Base-by-base conservation (phyloP, 1,139 yeast species). In the Kodamaea plutei region DNA sequence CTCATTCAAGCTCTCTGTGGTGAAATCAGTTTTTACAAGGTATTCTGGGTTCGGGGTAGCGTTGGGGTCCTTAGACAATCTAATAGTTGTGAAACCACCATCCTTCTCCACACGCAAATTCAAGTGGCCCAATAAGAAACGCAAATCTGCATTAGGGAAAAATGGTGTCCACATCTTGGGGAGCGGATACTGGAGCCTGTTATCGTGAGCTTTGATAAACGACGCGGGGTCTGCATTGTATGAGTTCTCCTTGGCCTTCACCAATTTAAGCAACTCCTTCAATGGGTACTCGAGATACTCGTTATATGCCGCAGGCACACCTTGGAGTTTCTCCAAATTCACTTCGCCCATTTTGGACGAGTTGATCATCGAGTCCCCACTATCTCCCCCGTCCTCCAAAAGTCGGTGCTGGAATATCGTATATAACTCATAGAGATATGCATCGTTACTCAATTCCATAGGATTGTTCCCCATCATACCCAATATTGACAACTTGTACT, bases 101-200 rank as follows among this genome's bases (percentile, higher is more conserved):
- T 50, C 48, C 23, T 54, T 48, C 11, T 40, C 45, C 4, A 60
- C 48, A 8, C 44, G 39, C 30, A 65, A 40, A 20, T 54, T 52
- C 14, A 55, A 45, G 4, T 40, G 41, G 2, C 45, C 44, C 16
- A 48, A 50, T 28, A 61, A 44, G 20, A 45, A 44, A 13, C 40
- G 40, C 23, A 56, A 43, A 33, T 52, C 45, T 15, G 47, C 44
- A 15, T 42, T 48, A 2, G 61, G 53, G 6, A 61, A 50, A 12
- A 68, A 43, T 1, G 72, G 69, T 2, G 56, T 45, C 74, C 74
- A 68, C 6, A 62, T 51, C 25, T 60, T 44, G 0, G 74, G 74
- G 14, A 68, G 50, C 25, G 41, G 42, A 7, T 17, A 7, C 20
- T 17, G 8, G 20, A 17, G 20, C 4, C 41, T 35, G 6, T 44